These are phyloP conservation scores for Nakataea oryzae DNA, from an alignment of 2,329 filamentous ascomycete genomes.

Conservation along the genomic window DNA sequence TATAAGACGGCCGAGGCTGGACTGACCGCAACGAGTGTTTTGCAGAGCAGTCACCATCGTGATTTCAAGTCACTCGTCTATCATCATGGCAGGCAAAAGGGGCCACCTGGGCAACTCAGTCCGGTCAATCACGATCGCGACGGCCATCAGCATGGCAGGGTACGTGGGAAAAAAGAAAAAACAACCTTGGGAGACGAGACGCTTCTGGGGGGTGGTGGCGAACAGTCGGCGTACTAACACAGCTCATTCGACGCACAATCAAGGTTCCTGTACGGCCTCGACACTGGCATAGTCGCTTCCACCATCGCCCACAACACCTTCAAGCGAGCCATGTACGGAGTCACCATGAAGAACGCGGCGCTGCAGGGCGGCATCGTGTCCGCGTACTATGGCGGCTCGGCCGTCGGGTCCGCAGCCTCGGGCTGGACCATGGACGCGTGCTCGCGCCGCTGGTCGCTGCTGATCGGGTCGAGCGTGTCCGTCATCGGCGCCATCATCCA, in stretches of 20 bases:
- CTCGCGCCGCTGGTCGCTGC: slow-evolving; percentile 4
- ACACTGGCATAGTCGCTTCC: slow-evolving; percentile 7
- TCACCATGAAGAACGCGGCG: slow-evolving; percentile 3
- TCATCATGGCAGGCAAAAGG: background rate
- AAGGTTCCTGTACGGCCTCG: slow-evolving; percentile 1
- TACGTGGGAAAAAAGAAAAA: no score
- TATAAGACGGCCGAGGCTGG: no score
- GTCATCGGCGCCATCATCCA: slow-evolving; percentile 5
- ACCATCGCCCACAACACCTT: slow-evolving; percentile 10
- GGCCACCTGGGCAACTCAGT: slow-evolving; percentile 1
- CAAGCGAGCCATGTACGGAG: slow-evolving; percentile 9
- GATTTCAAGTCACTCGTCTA: no score
- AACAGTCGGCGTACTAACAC: background rate
- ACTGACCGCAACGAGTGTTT: no score
- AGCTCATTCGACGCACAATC: no score
- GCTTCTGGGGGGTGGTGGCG: background rate
- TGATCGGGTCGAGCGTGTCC: slow-evolving; percentile 1
- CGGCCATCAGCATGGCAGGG: background rate
- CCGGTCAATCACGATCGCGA: background rate
- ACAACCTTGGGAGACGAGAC: background rate
- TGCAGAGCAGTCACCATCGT: no score
- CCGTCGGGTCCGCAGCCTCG: slow-evolving; percentile 4
- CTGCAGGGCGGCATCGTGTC: slow-evolving; percentile 8
- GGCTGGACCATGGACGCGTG: background rate
- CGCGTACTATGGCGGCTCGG: slow-evolving; percentile 7